A percentile compares a stretch with the other conserved stretches of the same genome.
phyloP scores from a whole-genome alignment of 257 asterid species.

The Penstemon newberryi region DNA sequence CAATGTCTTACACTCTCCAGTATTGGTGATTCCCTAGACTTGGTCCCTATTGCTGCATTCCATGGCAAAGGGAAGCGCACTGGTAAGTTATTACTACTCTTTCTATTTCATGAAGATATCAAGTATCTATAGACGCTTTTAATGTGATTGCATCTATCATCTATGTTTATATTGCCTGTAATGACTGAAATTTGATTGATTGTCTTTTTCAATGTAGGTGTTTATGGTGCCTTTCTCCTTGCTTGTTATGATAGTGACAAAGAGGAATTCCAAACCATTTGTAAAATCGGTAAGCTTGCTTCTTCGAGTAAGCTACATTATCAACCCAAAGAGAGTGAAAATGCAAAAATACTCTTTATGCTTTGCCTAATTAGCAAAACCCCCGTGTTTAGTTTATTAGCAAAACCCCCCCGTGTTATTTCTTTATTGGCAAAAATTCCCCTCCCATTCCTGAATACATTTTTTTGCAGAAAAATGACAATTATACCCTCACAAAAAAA shows the following conservation, averaged over 20 bases:
- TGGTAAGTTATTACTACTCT: conserved; percentile 46
- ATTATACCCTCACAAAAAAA: too few relatives aligned
- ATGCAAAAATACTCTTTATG: too few relatives aligned
- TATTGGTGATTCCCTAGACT: conserved; percentile 88
- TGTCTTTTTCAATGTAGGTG: conserved; percentile 49
- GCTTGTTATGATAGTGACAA: conserved; percentile 87
- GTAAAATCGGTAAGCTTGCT: conserved; percentile 78
- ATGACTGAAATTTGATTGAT: neutral
- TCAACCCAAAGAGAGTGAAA: neutral
- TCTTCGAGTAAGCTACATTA: conserved; percentile 25
- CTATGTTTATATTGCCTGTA: conserved; percentile 6
- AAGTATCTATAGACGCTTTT: conserved; percentile 21
- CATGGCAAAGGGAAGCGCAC: conserved; percentile 95
- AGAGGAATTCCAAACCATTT: conserved; percentile 93
- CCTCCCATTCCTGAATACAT: too few relatives aligned
- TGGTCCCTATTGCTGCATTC: conserved; percentile 98
- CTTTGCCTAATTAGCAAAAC: too few relatives aligned
- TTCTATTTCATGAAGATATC: neutral
- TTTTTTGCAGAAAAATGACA: too few relatives aligned
- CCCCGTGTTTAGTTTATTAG: too few relatives aligned
- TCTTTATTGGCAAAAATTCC: too few relatives aligned
- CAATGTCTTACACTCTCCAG: conserved; percentile 46
- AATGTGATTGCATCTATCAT: neutral
- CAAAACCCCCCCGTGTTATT: too few relatives aligned
- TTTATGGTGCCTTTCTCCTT: conserved; percentile 93